Percentiles rank a stretch among this genome's conserved stretches.
phyloP scores from a whole-genome alignment of 2,329 filamentous ascomycete genomes.

The Rutstroemia sp. region DNA sequence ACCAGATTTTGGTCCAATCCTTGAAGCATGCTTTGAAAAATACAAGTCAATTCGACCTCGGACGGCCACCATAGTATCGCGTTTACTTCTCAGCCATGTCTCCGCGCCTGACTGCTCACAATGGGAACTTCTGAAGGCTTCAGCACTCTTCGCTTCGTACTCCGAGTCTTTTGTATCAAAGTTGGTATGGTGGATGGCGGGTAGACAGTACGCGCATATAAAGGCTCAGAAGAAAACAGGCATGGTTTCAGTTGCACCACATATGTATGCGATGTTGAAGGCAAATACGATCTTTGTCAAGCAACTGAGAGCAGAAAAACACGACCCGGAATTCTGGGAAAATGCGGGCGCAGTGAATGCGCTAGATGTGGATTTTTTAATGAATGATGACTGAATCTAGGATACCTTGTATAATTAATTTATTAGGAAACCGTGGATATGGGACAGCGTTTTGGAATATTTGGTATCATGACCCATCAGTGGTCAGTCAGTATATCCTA shows the following conservation, averaged over 20 bases:
- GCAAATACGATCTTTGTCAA: constrained; percentile 11
- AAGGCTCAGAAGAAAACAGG: constrained; percentile 15
- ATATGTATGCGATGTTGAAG: constrained; percentile 19
- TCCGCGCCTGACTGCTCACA: constrained; percentile 15
- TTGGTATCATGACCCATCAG: too few relatives aligned
- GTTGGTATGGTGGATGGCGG: constrained; percentile 27
- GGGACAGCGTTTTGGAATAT: too few relatives aligned
- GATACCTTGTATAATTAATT: too few relatives aligned
- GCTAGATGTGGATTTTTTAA: neutral
- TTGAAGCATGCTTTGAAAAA: constrained; percentile 10
- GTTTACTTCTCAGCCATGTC: constrained; percentile 14
- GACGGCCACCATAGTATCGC: constrained; percentile 12
- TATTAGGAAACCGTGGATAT: too few relatives aligned
- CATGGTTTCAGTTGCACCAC: constrained; percentile 2
- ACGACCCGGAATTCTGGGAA: neutral
- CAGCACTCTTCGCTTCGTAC: constrained; percentile 26
- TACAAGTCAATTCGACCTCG: constrained; percentile 23
- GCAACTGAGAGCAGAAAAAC: neutral
- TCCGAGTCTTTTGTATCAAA: neutral
- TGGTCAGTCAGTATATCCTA: too few relatives aligned
- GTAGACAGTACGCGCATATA: constrained; percentile 22
- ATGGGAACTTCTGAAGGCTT: constrained; percentile 42
- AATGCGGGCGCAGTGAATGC: neutral
- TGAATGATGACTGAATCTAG: neutral
- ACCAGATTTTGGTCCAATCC: constrained; percentile 3